Percentiles rank a stretch among this genome's conserved stretches.
Evolutionary conservation across 768 basidiomycete genomes (phyloP).

Genomic region (Leccinum sublutescens): DNA sequence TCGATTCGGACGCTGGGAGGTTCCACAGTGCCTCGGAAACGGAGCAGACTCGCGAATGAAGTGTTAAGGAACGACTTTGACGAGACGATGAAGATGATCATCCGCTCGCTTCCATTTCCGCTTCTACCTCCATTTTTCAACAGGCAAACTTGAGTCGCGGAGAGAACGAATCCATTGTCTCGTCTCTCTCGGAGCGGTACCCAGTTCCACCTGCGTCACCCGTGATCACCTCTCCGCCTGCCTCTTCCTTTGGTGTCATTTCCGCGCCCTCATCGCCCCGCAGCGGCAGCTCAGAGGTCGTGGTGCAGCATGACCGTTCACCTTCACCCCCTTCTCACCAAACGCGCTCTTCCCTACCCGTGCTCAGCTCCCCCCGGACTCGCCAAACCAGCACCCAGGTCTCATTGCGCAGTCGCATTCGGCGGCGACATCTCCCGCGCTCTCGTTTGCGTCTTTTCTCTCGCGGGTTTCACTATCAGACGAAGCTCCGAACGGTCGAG

Average conservation of each 20-base stretch:
- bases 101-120: not conserved
- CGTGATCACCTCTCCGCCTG: slow-evolving; percentile 26
- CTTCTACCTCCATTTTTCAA: not conserved
- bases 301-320: slow-evolving; percentile 4
- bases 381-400: not conserved
- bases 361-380: slow-evolving; percentile 16
- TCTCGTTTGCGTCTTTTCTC: slow-evolving; percentile 25
- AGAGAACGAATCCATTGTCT: slow-evolving; percentile 11
- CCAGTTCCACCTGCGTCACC: slow-evolving; percentile 30
- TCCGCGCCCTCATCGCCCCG: slow-evolving; percentile 23
- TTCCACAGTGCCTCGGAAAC: slow-evolving; percentile 11
- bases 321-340: slow-evolving; percentile 3
- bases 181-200: slow-evolving; percentile 32
- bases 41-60: slow-evolving; percentile 22
- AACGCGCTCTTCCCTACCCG: not conserved
- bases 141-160: not conserved
- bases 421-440: slow-evolving; percentile 15
- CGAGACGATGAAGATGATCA: not conserved
- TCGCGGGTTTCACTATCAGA: slow-evolving; percentile 37
- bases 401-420: not conserved
- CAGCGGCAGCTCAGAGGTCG: slow-evolving; percentile 16
- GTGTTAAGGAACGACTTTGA: slow-evolving; percentile 1
- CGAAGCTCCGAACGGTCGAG: slow-evolving; percentile 55
- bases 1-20: slow-evolving; percentile 9
- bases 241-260: slow-evolving; percentile 24